Evolutionary conservation across 2,329 filamentous ascomycete genomes (phyloP).

Genomic region (Scolecobasidium constrictum): DNA sequence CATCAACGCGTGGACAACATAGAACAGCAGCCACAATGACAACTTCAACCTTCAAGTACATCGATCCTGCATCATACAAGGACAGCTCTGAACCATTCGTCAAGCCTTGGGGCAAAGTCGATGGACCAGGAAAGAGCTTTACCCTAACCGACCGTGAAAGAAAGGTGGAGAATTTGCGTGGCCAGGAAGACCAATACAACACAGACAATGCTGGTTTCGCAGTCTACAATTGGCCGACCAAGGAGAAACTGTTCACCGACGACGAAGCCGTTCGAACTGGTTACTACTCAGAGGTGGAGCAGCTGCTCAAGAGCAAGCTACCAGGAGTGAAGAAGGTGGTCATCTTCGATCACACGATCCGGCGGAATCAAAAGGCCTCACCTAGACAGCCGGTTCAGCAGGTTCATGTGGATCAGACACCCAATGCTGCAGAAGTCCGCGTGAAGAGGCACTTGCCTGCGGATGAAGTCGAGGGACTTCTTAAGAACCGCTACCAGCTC

Average conservation of each 20-base stretch:
- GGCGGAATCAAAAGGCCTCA: slow-evolving; percentile 41
- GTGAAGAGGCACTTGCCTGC: slow-evolving; percentile 49
- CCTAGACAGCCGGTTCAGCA: slow-evolving; percentile 56
- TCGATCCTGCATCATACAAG: slow-evolving; percentile 42
- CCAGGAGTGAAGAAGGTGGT: slow-evolving; percentile 48
- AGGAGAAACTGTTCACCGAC: slow-evolving; percentile 45
- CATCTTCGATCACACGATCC: slow-evolving; percentile 65
- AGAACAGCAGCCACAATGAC: slow-evolving; percentile 34
- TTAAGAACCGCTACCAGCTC: slow-evolving; percentile 51
- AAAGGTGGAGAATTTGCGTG: slow-evolving; percentile 45
- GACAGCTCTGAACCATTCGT: slow-evolving; percentile 17
- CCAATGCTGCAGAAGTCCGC: slow-evolving; percentile 47
- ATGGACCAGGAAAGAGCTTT: slow-evolving; percentile 47
- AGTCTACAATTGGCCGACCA: slow-evolving; percentile 40
- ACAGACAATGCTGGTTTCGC: slow-evolving; percentile 50
- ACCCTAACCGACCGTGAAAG: slow-evolving; percentile 33
- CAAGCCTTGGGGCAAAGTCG: slow-evolving; percentile 56
- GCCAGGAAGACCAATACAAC: slow-evolving; percentile 37
- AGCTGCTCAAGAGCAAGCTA: slow-evolving; percentile 43
- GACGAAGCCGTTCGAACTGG: slow-evolving; percentile 41
- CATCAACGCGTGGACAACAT: too few relatives aligned
- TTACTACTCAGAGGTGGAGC: slow-evolving; percentile 54
- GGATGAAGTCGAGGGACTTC: slow-evolving; percentile 44
- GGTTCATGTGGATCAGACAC: slow-evolving; percentile 64
- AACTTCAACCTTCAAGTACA: slow-evolving; percentile 48